A percentile compares a stretch with the other conserved stretches of the same genome.
phyloP scores from a whole-genome alignment of 2,329 filamentous ascomycete genomes.

The Rutstroemia sp. region DNA sequence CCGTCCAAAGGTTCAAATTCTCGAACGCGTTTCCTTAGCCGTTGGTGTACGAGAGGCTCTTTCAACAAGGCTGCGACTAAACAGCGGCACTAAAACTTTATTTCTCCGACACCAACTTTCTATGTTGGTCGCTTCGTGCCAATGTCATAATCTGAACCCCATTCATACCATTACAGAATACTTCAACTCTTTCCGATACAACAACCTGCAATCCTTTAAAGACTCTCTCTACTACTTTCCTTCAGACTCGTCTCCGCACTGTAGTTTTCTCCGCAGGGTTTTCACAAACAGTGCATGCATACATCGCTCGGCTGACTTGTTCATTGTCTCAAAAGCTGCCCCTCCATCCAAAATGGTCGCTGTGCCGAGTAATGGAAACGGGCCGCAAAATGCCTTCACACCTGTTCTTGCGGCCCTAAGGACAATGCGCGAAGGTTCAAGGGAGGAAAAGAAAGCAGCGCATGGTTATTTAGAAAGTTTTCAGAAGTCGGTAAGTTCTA shows the following conservation, averaged over 20 bases:
- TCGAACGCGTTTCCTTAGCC: neutral
- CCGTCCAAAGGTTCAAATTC: neutral
- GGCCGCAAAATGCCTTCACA: constrained; percentile 64
- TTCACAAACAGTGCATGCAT: constrained; percentile 10
- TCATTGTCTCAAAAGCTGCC: constrained; percentile 18
- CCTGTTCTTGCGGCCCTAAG: constrained; percentile 82
- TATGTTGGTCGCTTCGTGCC: no score
- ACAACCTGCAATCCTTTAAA: neutral
- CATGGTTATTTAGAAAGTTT: constrained; percentile 90
- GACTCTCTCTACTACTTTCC: neutral
- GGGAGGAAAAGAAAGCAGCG: constrained; percentile 78
- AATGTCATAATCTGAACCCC: no score
- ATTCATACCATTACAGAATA: constrained; percentile 3
- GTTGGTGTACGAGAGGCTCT: neutral
- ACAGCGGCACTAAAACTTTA: constrained; percentile 10
- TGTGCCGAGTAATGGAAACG: constrained; percentile 46
- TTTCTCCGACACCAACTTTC: constrained; percentile 1
- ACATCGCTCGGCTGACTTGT: constrained; percentile 3
- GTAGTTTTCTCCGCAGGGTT: neutral
- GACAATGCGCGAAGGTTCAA: constrained; percentile 83
- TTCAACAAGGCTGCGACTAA: neutral
- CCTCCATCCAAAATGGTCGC: constrained; percentile 25
- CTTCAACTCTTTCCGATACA: constrained; percentile 7
- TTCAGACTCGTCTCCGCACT: neutral
- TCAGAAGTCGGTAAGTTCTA: constrained; percentile 82